Percentiles rank a stretch among this genome's conserved stretches.
Conservation (phyloP, 164 flowering plant genomes). For the Magnolia sinica region DNA sequence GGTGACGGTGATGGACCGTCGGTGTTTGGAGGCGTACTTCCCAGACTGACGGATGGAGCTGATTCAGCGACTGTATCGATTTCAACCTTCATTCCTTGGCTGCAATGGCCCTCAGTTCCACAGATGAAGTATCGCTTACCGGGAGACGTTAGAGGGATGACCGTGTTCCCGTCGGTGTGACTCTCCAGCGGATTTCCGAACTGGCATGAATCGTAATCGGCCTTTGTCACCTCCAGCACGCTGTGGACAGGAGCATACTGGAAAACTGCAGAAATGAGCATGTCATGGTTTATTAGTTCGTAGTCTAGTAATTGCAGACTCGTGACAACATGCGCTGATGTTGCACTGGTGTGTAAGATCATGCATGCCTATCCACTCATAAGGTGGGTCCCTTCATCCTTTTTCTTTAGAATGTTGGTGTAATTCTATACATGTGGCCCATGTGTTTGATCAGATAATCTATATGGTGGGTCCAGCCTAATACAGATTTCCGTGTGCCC, state of each 20-base stretch:
- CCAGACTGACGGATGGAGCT: slow-evolving; percentile 7
- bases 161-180: slow-evolving; percentile 33
- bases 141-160: slow-evolving; percentile 38
- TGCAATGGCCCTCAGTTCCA: slow-evolving; percentile 50
- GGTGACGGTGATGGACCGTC: not conserved
- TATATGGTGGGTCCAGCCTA: too few species aligned
- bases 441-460: too few species aligned
- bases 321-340: not conserved
- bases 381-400: not conserved
- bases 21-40: not conserved
- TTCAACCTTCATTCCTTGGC: slow-evolving; percentile 50
- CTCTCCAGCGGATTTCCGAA: slow-evolving; percentile 27
- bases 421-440: not conserved
- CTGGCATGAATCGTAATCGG: slow-evolving; percentile 48
- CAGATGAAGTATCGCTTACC: slow-evolving; percentile 73
- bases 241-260: slow-evolving; percentile 36
- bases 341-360: too few species aligned
- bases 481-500: too few species aligned
- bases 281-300: not conserved
- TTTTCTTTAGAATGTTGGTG: not conserved
- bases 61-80: slow-evolving; percentile 34
- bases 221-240: slow-evolving; percentile 52
- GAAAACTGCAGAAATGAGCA: slow-evolving; percentile 43
- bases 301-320: not conserved
- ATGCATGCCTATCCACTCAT: not conserved